Evolutionary conservation across 1,284 basidiomycete genomes (phyloP), one percentile per base, ranked within the genome.

Genomic region (Malassezia arunalokei): DNA sequence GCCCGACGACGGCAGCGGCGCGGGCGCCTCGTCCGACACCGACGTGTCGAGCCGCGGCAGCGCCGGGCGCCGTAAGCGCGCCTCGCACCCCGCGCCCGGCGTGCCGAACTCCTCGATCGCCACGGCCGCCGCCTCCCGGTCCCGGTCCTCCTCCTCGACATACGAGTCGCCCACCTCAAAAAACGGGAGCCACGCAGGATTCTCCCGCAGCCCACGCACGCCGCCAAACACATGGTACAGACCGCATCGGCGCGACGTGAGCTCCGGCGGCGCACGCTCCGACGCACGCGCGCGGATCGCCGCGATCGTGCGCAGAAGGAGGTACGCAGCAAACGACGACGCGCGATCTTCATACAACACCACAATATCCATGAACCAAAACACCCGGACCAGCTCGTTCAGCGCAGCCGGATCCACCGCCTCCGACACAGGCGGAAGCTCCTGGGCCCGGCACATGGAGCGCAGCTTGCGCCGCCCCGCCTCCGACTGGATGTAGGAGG

Each of bases 281-380:
- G 44, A 32, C 17, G 35, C 44, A 24, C 44, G 44, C 14, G 15
- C 24, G 17, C 44, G 44, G 24, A 30, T 20, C 12, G 41, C 37
- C 15, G 44, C 38, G 0, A 55, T 31, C 5, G 45, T 30, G 8
- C 44, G 42, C 29, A 55, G 47, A 12, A 55, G 40, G 39, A 49
- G 20, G 15, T 17, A 39, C 43, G 35, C 53, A 1, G 53, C 28
- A 20, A 40, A 46, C 6, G 30, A 40, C 12, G 47, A 50, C 12
- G 30, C 12, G 12, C 45, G 43, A 38, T 55, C 47, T 15, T 55
- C 53, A 30, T 46, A 46, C 32, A 55, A 38, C 35, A 55, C 53
- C 9, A 55, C 43, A 3, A 47, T 29, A 28, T 55, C 53, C 20
- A 42, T 27, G 41, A 49, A 49, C 52, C 52, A 54, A 29, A 42